Base-by-base conservation (phyloP, 2,329 filamentous ascomycete species). In the Colletotrichum sp. region DNA sequence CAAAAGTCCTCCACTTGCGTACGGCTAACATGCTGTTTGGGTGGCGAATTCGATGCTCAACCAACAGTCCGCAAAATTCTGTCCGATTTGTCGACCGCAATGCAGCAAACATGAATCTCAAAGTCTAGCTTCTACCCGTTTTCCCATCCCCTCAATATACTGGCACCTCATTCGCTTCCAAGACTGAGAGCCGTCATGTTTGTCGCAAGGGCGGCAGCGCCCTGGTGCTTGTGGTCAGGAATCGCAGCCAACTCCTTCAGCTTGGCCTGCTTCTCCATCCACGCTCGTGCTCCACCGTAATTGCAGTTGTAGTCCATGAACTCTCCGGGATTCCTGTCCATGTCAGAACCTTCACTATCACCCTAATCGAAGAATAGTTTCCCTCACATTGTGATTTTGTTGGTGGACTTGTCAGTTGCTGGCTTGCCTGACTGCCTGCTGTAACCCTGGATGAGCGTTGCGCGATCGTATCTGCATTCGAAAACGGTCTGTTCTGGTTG, bases 301-400 rank as follows among this genome's bases (percentile, higher is more conserved):
- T 76, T 76, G 69, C 84, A 86, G 64, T 86, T 86, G 61, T 86
- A 87, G 32, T 86, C 82, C 84, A 86, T 84, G 59, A 86, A 87
- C 75, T 86, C 82, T n/a, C 80, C 83, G 1, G 85, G 83, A 6
- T 83, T 83, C 80, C 85, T 82, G 79, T 84, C 2, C 85, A 78
- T 68, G 80, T 81, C 8, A 77, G 82, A 52, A 8, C 12, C 1
- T 29, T 79, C 81, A 0, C 79, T 80, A 29, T 80, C 0, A 16
- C 34, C 7, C 13, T 13, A 2, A 13, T 16, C 1, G 34, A 9
- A 13, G 25, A 15, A 15, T 36, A 9, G 1, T 3, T 34, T 22
- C 8, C 34, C 67, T 34, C 7, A 66, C 72, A 74, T 74, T 16
- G 67, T 71, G 29, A 74, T 71, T 12, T 30, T 74, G 13, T 49